Percentiles rank a stretch among this genome's conserved stretches.
These are phyloP conservation scores for Angomonas deanei DNA, from an alignment of 208 protist species.

Conservation along the genomic window DNA sequence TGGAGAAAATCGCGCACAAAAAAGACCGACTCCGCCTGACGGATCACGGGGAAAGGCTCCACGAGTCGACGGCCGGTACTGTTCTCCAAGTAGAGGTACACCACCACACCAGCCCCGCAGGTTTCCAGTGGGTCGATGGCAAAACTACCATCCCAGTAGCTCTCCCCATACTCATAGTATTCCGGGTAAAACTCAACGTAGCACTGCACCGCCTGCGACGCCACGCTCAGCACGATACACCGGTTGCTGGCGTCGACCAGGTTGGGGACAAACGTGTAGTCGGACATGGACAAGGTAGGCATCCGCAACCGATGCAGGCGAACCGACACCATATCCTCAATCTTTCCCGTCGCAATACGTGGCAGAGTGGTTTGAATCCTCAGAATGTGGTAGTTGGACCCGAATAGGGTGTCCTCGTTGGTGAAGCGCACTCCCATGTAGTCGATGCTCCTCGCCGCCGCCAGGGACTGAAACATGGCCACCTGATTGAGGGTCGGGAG, in stretches of 20 bases:
- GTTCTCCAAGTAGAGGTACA: constrained; percentile 11
- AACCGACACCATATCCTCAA: neutral
- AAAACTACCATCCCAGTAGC: neutral
- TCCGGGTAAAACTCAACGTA: constrained; percentile 7
- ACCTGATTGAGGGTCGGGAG: constrained; percentile 18
- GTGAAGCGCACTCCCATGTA: constrained; percentile 19
- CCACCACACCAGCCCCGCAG: constrained; percentile 29
- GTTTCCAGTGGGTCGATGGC: constrained; percentile 12
- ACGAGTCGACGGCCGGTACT: neutral
- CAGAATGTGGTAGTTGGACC: constrained; percentile 14
- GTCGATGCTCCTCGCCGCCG: constrained; percentile 10
- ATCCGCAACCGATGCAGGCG: constrained; percentile 12
- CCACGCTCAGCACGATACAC: constrained; percentile 7
- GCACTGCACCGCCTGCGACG: constrained; percentile 9
- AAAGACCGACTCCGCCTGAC: neutral
- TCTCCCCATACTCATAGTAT: constrained; percentile 4
- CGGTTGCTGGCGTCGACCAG: neutral
- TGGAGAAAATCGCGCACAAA: neutral
- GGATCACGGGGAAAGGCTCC: neutral
- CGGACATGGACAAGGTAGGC: neutral
- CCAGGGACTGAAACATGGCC: constrained; percentile 18
- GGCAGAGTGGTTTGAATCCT: constrained; percentile 21
- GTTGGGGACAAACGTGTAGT: constrained; percentile 7
- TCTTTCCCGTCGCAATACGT: constrained; percentile 10
- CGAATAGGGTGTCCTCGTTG: constrained; percentile 16